Base-by-base conservation (phyloP, 805 yeast species). In the Suhomyces pyralidae region DNA sequence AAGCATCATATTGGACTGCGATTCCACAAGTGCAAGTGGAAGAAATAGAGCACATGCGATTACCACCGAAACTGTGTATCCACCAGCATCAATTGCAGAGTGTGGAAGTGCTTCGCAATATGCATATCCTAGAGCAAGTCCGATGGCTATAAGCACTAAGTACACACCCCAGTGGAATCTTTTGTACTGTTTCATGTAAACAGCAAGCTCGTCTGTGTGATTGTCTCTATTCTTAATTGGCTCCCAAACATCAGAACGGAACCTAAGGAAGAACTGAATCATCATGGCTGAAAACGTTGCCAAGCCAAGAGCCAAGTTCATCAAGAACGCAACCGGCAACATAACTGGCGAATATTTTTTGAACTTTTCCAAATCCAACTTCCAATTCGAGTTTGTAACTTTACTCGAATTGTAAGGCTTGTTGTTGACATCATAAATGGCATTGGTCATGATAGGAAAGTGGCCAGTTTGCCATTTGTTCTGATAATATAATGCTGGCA, bases 381-480 rank as follows among this genome's bases (percentile, higher is more conserved):
- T 17, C 42, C 42, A 38, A 8, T 38, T 3, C 7, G 15, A 10
- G 42, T 38, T 9, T 38, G 24, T 38, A 19, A 38, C 42, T 22
- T 17, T 38, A 4, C 12, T 17, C 24, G 42, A 38, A 19, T 38
- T 38, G 42, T 38, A 38, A 19, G 42, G 7, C 22, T 19, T 38
- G 14, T 19, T 38, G 3, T 38, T 6, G 9, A 38, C 42, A 19
- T 38, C 24, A 19, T 7, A 38, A 9, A 38, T 38, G 19, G 42
- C 7, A 19, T 38, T 38, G 14, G 42, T 38, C 42, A 38, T 38
- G 3, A 38, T 38, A 9, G 42, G 42, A 17, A 38, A 38, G n/a
- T 38, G 42, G 19, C 42, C 42, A 19, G 28, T 54, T 28, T 65
- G 55, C 66, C 66, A 65, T 15, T 56, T 52, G 56, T 60, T 58